Evolutionary conservation across 106 monocot genomes (phyloP), one percentile per base, ranked within the genome.

Genomic region (Dendrobium catenatum): DNA sequence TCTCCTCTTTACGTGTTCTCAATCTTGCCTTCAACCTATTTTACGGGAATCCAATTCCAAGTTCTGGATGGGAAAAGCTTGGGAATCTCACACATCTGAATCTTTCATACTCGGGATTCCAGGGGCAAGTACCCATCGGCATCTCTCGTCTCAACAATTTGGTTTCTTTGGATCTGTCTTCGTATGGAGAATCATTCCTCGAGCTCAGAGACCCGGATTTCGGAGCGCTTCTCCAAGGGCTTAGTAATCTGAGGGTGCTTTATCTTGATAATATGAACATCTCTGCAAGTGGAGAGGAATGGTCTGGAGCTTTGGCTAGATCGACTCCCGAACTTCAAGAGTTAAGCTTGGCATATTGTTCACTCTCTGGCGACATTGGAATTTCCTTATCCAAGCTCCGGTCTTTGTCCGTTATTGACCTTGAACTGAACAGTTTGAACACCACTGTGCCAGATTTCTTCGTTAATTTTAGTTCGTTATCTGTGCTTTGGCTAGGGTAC

Each of bases 331-430:
- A 55, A 9, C 77, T 93, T 81, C 81, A 42, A 8, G 78, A 11
- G 13, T 78, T 93, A 73, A 90, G 93, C 79, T 76, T 93, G 85
- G 20, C 24, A 4, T 80, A 79, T 0, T 93, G 93, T 51, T 90
- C 86, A 9, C 86, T 93, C 18, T 68, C 77, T 1, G 90, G 86
- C 5, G 86, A 85, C 9, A 73, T 93, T 20, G 76, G 84, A 27
- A 11, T 73, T 1, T 87, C 88, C 1, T 72, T 93, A 15, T 72
- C 78, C 0, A 44, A 72, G 27, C 85, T 93, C 37, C 78, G 51
- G 0, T 79, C 64, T 61, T 76, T 90, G 47, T 78, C 58, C 0
- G 29, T 84, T 5, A 77, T 93, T 55, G 83, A 81, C 26, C 73
- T 93, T 20, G 79, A 85, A 13, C 44, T 81, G 78, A 93, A 93